phyloP scores from a whole-genome alignment of 2,329 filamentous ascomycete species.

The Apiospora phragmitis region DNA sequence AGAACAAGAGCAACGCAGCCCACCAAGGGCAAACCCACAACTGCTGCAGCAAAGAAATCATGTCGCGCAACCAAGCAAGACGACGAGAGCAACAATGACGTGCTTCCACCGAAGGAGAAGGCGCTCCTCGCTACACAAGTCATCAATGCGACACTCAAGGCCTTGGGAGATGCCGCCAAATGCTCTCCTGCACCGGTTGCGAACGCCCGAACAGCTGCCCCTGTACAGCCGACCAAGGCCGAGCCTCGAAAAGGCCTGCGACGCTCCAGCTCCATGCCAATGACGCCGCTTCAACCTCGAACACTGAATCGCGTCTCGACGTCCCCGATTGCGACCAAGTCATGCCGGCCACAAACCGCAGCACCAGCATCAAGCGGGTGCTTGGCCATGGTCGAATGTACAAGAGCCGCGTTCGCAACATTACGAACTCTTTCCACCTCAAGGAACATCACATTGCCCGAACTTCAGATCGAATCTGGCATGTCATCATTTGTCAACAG shows the following conservation, averaged over 20 bases:
- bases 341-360: constrained; percentile 27
- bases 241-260: constrained; percentile 44
- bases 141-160: constrained; percentile 70
- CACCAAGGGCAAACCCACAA: not conserved
- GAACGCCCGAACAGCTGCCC: constrained; percentile 28
- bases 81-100: constrained; percentile 36
- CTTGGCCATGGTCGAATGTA: constrained; percentile 66
- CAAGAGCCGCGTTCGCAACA: constrained; percentile 65
- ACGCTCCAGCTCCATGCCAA: constrained; percentile 57
- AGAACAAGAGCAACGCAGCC: constrained; percentile 26
- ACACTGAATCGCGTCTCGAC: constrained; percentile 61
- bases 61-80: constrained; percentile 22
- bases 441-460: constrained; percentile 54
- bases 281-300: constrained; percentile 62
- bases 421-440: constrained; percentile 59
- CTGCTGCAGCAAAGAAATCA: not conserved
- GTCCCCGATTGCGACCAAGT: constrained; percentile 40
- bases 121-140: constrained; percentile 71
- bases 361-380: constrained; percentile 42
- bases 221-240: constrained; percentile 39
- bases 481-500: constrained; percentile 70
- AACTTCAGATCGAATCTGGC: constrained; percentile 71
- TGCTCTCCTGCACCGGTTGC: constrained; percentile 34
- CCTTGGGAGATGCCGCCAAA: constrained; percentile 67
- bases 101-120: constrained; percentile 58